These are phyloP conservation scores for Ustulina deusta DNA, from an alignment of 2,329 filamentous ascomycete species.

Conservation along the genomic window DNA sequence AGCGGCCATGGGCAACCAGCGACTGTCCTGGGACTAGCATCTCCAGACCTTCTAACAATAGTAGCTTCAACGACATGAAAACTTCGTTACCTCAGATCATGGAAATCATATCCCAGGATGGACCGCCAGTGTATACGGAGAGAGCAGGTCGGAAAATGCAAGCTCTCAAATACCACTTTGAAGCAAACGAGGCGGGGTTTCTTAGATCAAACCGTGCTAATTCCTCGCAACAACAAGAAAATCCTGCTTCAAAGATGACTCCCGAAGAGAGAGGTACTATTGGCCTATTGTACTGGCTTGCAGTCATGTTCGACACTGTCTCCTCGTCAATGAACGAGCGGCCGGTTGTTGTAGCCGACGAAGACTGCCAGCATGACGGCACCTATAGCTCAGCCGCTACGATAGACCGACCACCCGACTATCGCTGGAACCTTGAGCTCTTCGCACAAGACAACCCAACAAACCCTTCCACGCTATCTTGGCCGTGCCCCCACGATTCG, in stretches of 20 bases:
- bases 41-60: neutral
- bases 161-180: conserved; percentile 14
- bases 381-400: neutral
- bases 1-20: conserved; percentile 5
- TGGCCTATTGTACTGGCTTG: conserved; percentile 23
- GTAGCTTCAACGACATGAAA: neutral
- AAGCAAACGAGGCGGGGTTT: conserved; percentile 12
- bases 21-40: neutral
- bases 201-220: neutral
- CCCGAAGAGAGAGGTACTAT: conserved; percentile 16
- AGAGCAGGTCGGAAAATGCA: conserved; percentile 24
- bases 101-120: conserved; percentile 24
- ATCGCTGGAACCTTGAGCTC: conserved; percentile 51
- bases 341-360: conserved; percentile 22
- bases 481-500: conserved; percentile 67
- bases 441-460: conserved; percentile 53
- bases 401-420: neutral
- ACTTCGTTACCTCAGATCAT: conserved; percentile 10
- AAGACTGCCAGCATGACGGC: conserved; percentile 25
- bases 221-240: neutral
- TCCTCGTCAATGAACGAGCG: conserved; percentile 29
- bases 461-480: conserved; percentile 52
- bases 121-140: conserved; percentile 22
- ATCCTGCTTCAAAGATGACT: conserved; percentile 7
- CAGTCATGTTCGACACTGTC: conserved; percentile 26